Evolutionary conservation across 257 asterid genomes (phyloP), one percentile per base, ranked within the genome.

Genomic region (Fraxinus excelsior): DNA sequence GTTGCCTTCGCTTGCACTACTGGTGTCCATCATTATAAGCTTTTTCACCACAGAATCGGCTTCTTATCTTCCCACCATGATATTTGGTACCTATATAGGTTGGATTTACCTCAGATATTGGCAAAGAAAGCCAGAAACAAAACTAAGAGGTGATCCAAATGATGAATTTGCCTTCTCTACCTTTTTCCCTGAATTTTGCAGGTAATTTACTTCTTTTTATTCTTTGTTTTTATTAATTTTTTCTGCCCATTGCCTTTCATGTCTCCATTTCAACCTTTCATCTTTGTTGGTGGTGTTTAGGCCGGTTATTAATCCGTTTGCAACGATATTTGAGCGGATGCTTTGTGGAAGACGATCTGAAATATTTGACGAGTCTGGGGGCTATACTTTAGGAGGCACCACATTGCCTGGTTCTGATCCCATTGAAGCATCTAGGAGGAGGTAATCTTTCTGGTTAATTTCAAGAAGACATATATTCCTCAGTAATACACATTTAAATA

Each of bases 21-120:
- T 94, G 88, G 74, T 92, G 46, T 84, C 92, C 49, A 51, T 85
- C 81, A 86, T 80, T 82, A 74, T 86, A 75, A 91, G 98, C 89
- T 86, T 90, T 86, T 90, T 91, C 86, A 87, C 96, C 2, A 76
- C 81, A 75, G 97, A 94, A 78, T 85, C 96, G 9, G 87, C 88
- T 28, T 67, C 96, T 38, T 85, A 89, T 86, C 97, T 94, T 80
- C 97, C 98, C 40, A 87, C 93, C 74, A 8, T 92, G 64, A 76
- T 94, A 73, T 90, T 89, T 71, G 98, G 98, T 70, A 85, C 98
- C 80, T 94, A 92, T 73, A 85, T 88, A 38, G 93, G 98, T 67
- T 94, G 98, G 98, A 88, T 94, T 80, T 90, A 94, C 86, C 96
- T 94, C 72, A 87, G 98, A 84, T 94, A 90, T 83, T 94, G 97